These are phyloP conservation scores for Diaporthe ilicicola DNA, from an alignment of 2,329 filamentous ascomycete species.

Conservation along the genomic window DNA sequence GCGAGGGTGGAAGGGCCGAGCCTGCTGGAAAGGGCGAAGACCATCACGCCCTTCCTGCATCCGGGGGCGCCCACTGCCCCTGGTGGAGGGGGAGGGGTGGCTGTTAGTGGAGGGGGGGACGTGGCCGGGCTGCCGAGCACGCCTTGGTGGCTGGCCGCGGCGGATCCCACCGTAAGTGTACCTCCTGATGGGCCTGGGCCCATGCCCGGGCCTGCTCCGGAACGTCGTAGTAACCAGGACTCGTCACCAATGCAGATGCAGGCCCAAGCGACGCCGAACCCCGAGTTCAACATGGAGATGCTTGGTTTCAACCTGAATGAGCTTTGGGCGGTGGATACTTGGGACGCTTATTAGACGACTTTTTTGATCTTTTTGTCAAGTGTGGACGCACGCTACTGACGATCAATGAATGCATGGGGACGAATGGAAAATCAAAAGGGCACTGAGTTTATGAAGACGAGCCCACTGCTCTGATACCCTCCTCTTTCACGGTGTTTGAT, in stretches of 20 bases:
- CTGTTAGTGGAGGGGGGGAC: conserved; percentile 24
- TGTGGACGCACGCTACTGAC: not conserved
- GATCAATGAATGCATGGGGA: not conserved
- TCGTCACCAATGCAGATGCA: conserved; percentile 39
- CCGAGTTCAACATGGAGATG: conserved; percentile 62
- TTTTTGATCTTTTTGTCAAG: not conserved
- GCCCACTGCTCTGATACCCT: conserved; percentile 10
- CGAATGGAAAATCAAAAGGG: not conserved
- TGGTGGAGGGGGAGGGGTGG: not conserved
- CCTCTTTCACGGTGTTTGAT: not conserved
- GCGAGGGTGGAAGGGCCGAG: conserved; percentile 27
- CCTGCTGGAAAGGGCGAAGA: conserved; percentile 31
- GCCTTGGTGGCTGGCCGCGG: conserved; percentile 40
- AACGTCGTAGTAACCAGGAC: conserved; percentile 3
- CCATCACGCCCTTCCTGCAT: conserved; percentile 32
- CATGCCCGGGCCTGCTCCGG: conserved; percentile 5
- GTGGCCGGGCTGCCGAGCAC: conserved; percentile 34
- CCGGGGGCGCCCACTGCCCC: not conserved
- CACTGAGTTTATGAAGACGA: not conserved
- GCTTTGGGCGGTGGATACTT: conserved; percentile 55
- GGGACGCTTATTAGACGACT: conserved; percentile 33
- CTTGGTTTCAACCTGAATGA: conserved; percentile 64
- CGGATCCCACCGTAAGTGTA: conserved; percentile 36
- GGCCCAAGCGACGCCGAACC: conserved; percentile 46
- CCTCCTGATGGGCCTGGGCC: conserved; percentile 22